A percentile compares a stretch with the other conserved stretches of the same genome.
Evolutionary conservation across 805 yeast species (phyloP).

Genomic region (Ogataea ramenticola): DNA sequence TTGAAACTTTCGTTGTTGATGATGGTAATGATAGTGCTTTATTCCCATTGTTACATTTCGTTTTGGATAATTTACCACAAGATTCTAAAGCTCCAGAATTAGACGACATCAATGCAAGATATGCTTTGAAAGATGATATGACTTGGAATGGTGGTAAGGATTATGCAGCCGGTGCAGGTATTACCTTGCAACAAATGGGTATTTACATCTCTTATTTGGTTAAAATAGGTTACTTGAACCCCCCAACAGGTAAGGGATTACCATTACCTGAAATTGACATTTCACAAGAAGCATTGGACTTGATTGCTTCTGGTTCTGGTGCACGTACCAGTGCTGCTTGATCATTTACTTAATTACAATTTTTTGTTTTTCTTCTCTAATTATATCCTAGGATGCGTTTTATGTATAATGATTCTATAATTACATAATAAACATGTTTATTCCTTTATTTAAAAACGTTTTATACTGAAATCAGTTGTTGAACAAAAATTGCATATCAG

Average conservation of each 20-base stretch:
- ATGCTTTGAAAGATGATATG: constrained; percentile 56
- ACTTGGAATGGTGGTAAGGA: constrained; percentile 52
- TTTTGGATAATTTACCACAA: constrained; percentile 83
- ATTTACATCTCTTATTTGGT: constrained; percentile 74
- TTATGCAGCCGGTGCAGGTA: constrained; percentile 64
- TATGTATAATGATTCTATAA: no score
- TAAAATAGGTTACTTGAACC: constrained; percentile 71
- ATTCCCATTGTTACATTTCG: constrained; percentile 91
- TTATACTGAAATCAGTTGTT: constrained; percentile 43
- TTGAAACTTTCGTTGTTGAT: constrained; percentile 74
- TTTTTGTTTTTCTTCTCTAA: no score
- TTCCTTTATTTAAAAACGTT: not conserved
- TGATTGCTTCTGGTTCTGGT: constrained; percentile 63
- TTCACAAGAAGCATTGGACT: constrained; percentile 46
- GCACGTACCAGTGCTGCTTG: constrained; percentile 62
- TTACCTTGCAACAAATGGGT: constrained; percentile 59
- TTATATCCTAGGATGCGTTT: no score
- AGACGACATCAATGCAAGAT: constrained; percentile 78
- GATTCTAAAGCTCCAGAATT: constrained; percentile 93
- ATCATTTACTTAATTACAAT: not conserved
- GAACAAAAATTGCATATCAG: constrained; percentile 90
- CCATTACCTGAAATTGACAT: constrained; percentile 52
- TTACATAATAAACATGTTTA: not conserved
- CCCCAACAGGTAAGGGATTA: constrained; percentile 41
- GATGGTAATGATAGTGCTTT: constrained; percentile 76